Conservation (phyloP, 2,329 filamentous ascomycete species). For the Zymoseptoria passerinii region DNA sequence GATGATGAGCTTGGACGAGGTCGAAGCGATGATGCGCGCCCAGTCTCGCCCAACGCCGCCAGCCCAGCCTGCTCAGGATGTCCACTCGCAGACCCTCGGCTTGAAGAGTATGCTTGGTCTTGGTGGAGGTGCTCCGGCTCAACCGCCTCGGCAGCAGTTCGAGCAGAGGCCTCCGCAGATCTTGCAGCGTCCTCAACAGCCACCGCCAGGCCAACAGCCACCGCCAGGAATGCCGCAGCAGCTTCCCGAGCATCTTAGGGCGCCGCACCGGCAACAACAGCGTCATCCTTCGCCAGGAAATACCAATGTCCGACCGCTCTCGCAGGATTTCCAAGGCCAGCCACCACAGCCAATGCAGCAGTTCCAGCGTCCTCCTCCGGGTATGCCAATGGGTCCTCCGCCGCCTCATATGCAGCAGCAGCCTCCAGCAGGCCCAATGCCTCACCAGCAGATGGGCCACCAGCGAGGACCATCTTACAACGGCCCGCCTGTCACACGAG, state of each 20-base stretch:
- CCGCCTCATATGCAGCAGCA: conserved; percentile 21
- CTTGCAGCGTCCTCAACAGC: conserved; percentile 40
- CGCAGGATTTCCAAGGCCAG: conserved; percentile 20
- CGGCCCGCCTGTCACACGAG: conserved; percentile 53
- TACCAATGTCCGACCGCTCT: conserved; percentile 15
- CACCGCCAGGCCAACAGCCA: conserved; percentile 29
- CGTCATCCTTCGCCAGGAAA: conserved; percentile 24
- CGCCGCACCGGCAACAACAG: conserved; percentile 32
- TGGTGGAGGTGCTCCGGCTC: conserved; percentile 13
- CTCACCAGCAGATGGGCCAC: conserved; percentile 23
- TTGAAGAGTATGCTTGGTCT: conserved; percentile 29
- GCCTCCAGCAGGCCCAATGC: conserved; percentile 28
- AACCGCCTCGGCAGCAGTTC: conserved; percentile 14
- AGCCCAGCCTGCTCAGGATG: conserved; percentile 13
- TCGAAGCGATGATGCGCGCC: conserved; percentile 82
- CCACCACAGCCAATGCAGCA: conserved; percentile 20
- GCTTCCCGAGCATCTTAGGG: conserved; percentile 27
- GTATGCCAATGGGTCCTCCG: conserved; percentile 16
- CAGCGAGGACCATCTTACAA: conserved; percentile 42
- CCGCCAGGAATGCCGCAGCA: conserved; percentile 23
- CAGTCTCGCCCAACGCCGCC: conserved; percentile 44
- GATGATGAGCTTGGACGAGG: conserved; percentile 93
- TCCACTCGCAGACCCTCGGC: conserved; percentile 26
- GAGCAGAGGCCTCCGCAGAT: conserved; percentile 36
- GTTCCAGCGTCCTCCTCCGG: conserved; percentile 19